These are phyloP conservation scores for Spiromastix sp. DNA, from an alignment of 2,329 filamentous ascomycete species.

Conservation along the genomic window DNA sequence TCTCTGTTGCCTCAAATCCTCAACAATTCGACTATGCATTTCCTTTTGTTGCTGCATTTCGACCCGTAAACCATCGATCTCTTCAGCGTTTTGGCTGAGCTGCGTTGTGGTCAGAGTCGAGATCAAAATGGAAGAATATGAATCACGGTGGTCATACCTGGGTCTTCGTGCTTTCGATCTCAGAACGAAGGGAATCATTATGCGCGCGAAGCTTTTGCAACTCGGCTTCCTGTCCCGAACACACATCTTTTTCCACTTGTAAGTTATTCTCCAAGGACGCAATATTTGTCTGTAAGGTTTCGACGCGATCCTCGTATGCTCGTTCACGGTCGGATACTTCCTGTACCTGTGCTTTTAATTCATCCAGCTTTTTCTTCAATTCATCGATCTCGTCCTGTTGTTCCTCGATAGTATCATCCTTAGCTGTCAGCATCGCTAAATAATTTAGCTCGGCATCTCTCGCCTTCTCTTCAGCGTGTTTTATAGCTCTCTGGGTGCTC, in stretches of 20 bases:
- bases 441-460: slow-evolving; percentile 33
- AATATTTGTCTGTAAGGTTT: neutral
- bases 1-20: too few species aligned
- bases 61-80: slow-evolving; percentile 11
- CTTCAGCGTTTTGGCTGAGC: neutral
- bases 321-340: neutral
- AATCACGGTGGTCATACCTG: too few species aligned
- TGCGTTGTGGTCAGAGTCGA: neutral
- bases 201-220: neutral
- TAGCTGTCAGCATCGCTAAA: slow-evolving; percentile 32
- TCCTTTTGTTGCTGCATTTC: slow-evolving; percentile 15
- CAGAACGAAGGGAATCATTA: neutral
- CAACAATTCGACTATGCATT: too few species aligned
- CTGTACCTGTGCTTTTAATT: slow-evolving; percentile 8
- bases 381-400: slow-evolving; percentile 25
- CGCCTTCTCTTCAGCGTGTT: slow-evolving; percentile 18
- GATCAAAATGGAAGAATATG: neutral
- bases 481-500: slow-evolving; percentile 21
- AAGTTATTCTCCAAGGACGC: neutral
- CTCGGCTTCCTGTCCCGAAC: neutral
- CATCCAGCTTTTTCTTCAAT: slow-evolving; percentile 15
- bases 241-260: neutral
- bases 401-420: slow-evolving; percentile 36
- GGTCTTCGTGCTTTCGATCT: neutral
- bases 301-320: neutral